Evolutionary conservation across 495 filamentous ascomycete species (phyloP), one percentile per base, ranked within the genome.

Genomic region (Pyronema domesticum): DNA sequence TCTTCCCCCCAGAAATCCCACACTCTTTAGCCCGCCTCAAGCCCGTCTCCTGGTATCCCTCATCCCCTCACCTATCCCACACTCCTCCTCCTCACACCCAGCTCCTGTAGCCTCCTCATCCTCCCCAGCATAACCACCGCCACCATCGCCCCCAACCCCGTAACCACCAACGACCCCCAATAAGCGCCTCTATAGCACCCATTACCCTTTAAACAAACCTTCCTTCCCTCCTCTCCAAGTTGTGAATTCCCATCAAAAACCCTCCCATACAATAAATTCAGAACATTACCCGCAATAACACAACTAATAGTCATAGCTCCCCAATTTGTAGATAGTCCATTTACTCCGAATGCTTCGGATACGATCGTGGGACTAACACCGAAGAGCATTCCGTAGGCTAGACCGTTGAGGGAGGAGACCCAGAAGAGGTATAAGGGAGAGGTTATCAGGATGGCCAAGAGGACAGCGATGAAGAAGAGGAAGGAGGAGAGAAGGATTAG

Each of bases 361-460:
- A 88, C 82, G 47, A 98, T 78, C 0, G 93, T 85, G 7, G 91
- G 93, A 70, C 84, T 95, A 51, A 94, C 87, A 60, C 93, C 91
- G 64, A 95, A 96, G 2, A 96, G 74, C 60, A 94, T 86, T 0
- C 91, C 91, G 69, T 98, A 98, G 5, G 80, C 91, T 6, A 96
- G 72, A 10, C 91, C 91, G 5, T 83, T 94, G 42, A 95, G 73
- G 1, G 76, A 76, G 1, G 89, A 95, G 34, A 96, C 81, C 39
- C 85, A 67, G 57, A 74, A 79, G 3, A 96, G 80, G 35, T 76
- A 69, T 63, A 89, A 75, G 0, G 91, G 91, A 68, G 93, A 87
- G 56, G 74, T 73, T 59, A 95, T 79, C n/a, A 71, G 76, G 37
- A 88, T 69, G 5, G 86, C 91, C 56, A 75, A 82, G 14, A 94